These are phyloP conservation scores for Fusarium nisikadoi DNA, from an alignment of 2,329 filamentous ascomycete genomes.

Conservation along the genomic window DNA sequence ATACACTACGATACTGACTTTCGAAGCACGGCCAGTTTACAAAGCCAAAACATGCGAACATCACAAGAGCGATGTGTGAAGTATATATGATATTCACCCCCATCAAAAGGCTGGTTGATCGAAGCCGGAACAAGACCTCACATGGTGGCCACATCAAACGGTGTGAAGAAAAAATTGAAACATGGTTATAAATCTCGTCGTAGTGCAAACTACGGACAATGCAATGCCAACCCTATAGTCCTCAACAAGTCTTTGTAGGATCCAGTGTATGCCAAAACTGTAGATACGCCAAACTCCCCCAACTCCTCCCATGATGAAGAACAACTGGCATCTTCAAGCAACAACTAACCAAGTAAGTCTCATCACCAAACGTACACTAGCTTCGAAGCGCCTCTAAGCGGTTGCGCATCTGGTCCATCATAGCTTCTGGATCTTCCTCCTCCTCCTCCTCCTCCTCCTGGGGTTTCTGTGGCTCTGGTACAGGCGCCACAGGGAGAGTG, in stretches of 20 bases:
- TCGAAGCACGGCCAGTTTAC: neutral
- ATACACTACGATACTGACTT: neutral
- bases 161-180: neutral
- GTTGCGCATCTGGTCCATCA: conserved; percentile 94
- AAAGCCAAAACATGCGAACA: neutral
- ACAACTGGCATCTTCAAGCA: conserved; percentile 13
- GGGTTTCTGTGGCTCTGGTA: conserved; percentile 63
- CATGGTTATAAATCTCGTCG: neutral
- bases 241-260: conserved; percentile 8
- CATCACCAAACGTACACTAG: conserved; percentile 51
- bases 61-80: neutral
- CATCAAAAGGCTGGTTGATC: neutral
- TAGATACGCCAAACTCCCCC: conserved; percentile 34
- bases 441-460: conserved; percentile 66
- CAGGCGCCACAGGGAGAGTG: conserved; percentile 65
- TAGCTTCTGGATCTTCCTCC: conserved; percentile 86
- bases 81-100: too few species aligned
- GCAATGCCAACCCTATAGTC: neutral
- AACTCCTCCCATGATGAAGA: conserved; percentile 36
- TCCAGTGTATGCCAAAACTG: conserved; percentile 33
- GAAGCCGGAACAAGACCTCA: neutral
- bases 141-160: neutral
- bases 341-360: neutral
- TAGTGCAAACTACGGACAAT: neutral
- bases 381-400: conserved; percentile 91